Evolutionary conservation across 73 alveolate species (phyloP).

Genomic region (Paramecium tetraurelia): DNA sequence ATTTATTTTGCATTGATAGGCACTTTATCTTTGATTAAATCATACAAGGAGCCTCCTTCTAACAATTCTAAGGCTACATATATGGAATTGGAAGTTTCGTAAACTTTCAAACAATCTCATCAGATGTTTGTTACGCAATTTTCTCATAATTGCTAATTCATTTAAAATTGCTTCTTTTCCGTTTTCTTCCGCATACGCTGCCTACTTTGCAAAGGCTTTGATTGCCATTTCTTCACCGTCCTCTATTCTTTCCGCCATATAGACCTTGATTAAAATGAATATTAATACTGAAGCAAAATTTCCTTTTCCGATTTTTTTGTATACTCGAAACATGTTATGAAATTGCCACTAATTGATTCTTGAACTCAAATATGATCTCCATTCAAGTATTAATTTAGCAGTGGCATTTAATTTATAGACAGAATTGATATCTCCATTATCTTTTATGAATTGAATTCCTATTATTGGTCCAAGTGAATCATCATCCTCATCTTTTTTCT

Average conservation of each 20-base stretch:
- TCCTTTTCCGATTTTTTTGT: slow-evolving; percentile 41
- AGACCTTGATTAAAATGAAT: not conserved
- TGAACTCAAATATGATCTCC: slow-evolving; percentile 16
- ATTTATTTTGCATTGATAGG: not conserved
- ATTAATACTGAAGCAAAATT: slow-evolving; percentile 30
- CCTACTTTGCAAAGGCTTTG: slow-evolving; percentile 58
- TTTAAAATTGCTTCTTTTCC: slow-evolving; percentile 55
- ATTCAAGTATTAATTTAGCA: not conserved
- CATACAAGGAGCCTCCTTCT: slow-evolving; percentile 34
- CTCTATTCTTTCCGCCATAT: slow-evolving; percentile 62
- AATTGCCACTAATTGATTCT: slow-evolving; percentile 41
- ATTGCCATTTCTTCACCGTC: slow-evolving; percentile 53
- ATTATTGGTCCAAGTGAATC: slow-evolving; percentile 39
- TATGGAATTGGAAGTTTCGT: slow-evolving; percentile 10
- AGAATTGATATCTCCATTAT: not conserved
- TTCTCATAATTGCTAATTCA: slow-evolving; percentile 28
- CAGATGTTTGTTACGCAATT: not conserved
- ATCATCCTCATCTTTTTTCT: slow-evolving; percentile 47
- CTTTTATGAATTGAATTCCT: not conserved
- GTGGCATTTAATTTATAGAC: not conserved
- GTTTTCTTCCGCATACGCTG: slow-evolving; percentile 57
- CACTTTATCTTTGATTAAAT: not conserved
- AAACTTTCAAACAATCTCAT: slow-evolving; percentile 14
- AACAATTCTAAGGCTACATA: slow-evolving; percentile 14
- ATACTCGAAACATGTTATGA: slow-evolving; percentile 45